Evolutionary conservation across 2,329 filamentous ascomycete species (phyloP).

Genomic region (Fusarium nanum): DNA sequence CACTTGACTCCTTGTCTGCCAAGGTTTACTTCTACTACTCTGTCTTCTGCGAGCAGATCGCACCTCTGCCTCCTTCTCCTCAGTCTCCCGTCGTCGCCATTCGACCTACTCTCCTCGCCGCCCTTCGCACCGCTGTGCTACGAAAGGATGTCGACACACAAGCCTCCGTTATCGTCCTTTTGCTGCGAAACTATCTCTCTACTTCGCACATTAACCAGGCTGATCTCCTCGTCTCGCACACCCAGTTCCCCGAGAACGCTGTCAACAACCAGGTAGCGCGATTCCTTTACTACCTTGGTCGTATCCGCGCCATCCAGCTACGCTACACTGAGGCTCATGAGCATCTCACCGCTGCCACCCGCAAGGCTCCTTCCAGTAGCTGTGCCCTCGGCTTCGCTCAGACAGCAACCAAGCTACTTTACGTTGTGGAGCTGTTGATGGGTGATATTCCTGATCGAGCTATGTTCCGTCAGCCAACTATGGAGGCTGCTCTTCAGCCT

Average conservation of each 20-base stretch:
- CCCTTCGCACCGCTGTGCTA: conserved; percentile 92
- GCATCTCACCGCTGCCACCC: conserved; percentile 90
- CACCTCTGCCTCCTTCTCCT: conserved; percentile 87
- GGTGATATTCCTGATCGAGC: conserved; percentile 97
- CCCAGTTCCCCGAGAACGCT: conserved; percentile 91
- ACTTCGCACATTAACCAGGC: conserved; percentile 98
- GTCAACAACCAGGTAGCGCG: conserved; percentile 98
- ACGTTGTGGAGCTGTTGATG: conserved; percentile 97
- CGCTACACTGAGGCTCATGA: conserved; percentile 97
- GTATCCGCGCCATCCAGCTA: conserved; percentile 95
- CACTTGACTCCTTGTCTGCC: conserved; percentile 90
- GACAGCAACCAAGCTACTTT: conserved; percentile 93
- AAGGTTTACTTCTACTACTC: conserved; percentile 99
- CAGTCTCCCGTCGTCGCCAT: conserved; percentile 88
- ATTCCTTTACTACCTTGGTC: conserved; percentile 96
- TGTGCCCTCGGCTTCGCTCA: conserved; percentile 95
- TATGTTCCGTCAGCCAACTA: conserved; percentile 87
- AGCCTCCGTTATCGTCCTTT: conserved; percentile 91
- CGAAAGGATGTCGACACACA: conserved; percentile 98
- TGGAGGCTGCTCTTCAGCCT: conserved; percentile 89
- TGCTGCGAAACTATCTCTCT: conserved; percentile 94
- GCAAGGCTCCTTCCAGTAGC: conserved; percentile 91
- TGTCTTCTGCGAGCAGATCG: conserved; percentile 91
- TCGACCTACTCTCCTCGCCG: conserved; percentile 85
- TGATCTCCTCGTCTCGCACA: conserved; percentile 94